Conservation (phyloP, 2,329 filamentous ascomycete genomes). For the Aspergillus floridensis region DNA sequence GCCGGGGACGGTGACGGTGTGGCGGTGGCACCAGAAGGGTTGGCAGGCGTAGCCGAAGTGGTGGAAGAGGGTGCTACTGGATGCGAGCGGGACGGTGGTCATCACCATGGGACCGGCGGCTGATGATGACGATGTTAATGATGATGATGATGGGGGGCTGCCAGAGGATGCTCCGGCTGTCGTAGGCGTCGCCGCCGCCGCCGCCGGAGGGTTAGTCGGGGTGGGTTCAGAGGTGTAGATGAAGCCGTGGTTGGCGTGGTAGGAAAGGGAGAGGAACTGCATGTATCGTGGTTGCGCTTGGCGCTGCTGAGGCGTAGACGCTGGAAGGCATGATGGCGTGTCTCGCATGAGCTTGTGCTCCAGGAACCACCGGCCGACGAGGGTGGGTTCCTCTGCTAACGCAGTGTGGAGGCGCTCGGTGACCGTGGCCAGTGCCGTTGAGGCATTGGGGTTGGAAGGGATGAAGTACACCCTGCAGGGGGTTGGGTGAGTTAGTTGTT, state of each 20-base stretch:
- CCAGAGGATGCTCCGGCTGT: neutral
- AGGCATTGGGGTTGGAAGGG: conserved; percentile 40
- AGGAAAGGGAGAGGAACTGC: conserved; percentile 43
- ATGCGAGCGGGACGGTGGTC: conserved; percentile 37
- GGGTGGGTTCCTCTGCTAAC: conserved; percentile 35
- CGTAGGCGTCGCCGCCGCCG: neutral
- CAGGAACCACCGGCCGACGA: conserved; percentile 40
- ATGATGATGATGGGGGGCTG: conserved; percentile 4
- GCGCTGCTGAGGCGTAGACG: conserved; percentile 29
- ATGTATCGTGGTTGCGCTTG: conserved; percentile 37
- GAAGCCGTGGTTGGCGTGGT: conserved; percentile 41
- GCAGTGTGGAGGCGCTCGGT: conserved; percentile 40
- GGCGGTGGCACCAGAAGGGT: conserved; percentile 43
- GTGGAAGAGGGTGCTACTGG: conserved; percentile 37
- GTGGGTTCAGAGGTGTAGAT: conserved; percentile 38
- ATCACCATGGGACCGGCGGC: conserved; percentile 32
- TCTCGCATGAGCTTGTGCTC: conserved; percentile 46
- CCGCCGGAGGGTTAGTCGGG: neutral
- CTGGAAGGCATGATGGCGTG: conserved; percentile 40
- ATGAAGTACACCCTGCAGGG: conserved; percentile 42
- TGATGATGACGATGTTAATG: conserved; percentile 1
- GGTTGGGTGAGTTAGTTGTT: conserved; percentile 2
- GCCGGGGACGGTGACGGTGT: conserved; percentile 36
- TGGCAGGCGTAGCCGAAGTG: conserved; percentile 43
- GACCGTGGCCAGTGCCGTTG: conserved; percentile 34